These are phyloP conservation scores for Aegilops umbellulata DNA, from an alignment of 176 grass and related monocot genomes.

Conservation along the genomic window DNA sequence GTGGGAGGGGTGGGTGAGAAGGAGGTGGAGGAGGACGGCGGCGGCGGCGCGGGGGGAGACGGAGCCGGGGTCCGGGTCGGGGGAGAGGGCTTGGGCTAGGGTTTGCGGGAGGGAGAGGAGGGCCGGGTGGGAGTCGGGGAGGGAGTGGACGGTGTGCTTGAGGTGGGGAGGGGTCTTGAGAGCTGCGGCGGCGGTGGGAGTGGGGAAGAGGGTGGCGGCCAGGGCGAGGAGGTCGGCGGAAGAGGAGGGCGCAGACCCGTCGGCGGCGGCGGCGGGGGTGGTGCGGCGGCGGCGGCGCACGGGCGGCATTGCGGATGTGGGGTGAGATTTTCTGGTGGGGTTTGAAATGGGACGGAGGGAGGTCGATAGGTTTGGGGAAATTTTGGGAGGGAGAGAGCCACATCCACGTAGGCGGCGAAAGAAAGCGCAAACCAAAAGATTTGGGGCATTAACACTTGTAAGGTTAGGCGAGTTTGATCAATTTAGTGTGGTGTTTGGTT, in stretches of 20 bases:
- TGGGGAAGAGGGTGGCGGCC: constrained; percentile 33
- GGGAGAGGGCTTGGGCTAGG: constrained; percentile 13
- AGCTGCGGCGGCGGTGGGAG: constrained; percentile 21
- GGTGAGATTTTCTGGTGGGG: background rate
- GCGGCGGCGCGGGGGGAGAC: constrained; percentile 34
- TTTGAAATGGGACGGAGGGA: constrained; percentile 41
- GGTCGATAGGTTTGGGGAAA: background rate
- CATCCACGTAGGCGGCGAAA: no score
- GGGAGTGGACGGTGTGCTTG: constrained; percentile 37
- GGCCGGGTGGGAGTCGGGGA: constrained; percentile 47
- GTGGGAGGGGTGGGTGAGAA: constrained; percentile 63
- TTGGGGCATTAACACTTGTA: no score
- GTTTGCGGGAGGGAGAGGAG: constrained; percentile 41
- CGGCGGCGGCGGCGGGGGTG: constrained; percentile 23
- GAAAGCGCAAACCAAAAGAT: no score
- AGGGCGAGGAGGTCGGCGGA: constrained; percentile 48
- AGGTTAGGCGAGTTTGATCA: no score
- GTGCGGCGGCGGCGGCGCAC: constrained; percentile 35
- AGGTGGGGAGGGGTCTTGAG: constrained; percentile 35
- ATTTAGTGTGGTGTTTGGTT: no score
- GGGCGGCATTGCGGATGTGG: constrained; percentile 28
- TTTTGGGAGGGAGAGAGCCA: background rate
- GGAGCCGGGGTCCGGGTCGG: background rate
- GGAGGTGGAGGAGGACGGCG: constrained; percentile 60
- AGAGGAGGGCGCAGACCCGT: constrained; percentile 38